Base-by-base conservation (phyloP, 2,329 filamentous ascomycete species). In the Colletotrichum lupini region DNA sequence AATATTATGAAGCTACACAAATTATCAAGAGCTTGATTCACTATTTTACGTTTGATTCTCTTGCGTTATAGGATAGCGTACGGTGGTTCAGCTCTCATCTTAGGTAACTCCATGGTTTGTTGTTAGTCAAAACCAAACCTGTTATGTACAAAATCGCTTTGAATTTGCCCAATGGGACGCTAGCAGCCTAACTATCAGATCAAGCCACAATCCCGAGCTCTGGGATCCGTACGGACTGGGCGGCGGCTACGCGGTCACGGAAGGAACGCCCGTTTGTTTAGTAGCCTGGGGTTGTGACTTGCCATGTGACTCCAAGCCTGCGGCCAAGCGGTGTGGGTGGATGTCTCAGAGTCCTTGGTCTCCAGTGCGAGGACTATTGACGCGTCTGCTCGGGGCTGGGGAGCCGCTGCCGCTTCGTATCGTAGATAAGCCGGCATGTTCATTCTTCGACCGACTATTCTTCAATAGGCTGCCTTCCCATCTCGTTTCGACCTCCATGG, bases 271-370 rank as follows among this genome's bases (percentile, higher is more conserved):
- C 68, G 72, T 64, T 67, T 63, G 32, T 46, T 49, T 55, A 72
- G 67, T 49, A 57, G 26, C 30, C 24, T 9, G 37, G 66, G 46
- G 62, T 62, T 59, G 53, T 71, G 70, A 75, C 71, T 71, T 74
- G 58, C 70, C 73, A 75, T 75, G 71, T 75, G 73, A 75, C 73
- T 60, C 53, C 46, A 63, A 57, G 59, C 69, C 30, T 59, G 62
- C 62, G 57, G 72, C 72, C 69, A 65, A 65, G 32, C 26, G 57
- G 70, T 75, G 73, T 75, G 73, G 73, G 66, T 74, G 71, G 73
- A 11, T 75, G 71, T 73, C 73, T 71, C 61, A 69, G 66, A 62
- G 53, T 32, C 60, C 32, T n/a, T 57, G 28, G 46, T 22, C 58
- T 57, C 32, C 19, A 30, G 42, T 64, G 67, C 35, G 71, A 55